These are phyloP conservation scores for Chaetomidium leptoderma DNA, from an alignment of 495 filamentous ascomycete genomes.

Conservation along the genomic window DNA sequence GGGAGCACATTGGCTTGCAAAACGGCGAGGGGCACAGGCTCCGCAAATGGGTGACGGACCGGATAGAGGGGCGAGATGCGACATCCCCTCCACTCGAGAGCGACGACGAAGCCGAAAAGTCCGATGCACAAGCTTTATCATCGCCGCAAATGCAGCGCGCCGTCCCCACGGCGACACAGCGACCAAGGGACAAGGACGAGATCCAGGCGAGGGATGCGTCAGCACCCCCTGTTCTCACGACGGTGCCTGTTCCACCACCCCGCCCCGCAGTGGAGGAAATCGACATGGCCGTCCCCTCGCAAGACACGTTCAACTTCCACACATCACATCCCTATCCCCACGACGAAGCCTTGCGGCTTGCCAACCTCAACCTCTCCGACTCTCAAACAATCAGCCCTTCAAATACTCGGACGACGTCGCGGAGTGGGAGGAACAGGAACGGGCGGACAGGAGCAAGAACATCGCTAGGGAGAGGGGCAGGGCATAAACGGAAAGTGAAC, in stretches of 20 bases:
- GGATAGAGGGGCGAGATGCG: conserved; percentile 57
- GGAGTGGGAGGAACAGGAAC: conserved; percentile 43
- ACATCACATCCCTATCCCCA: conserved; percentile 64
- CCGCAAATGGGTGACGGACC: conserved; percentile 79
- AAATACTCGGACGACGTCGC: conserved; percentile 37
- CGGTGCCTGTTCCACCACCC: conserved; percentile 23
- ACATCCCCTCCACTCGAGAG: conserved; percentile 53
- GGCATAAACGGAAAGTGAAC: conserved; percentile 74
- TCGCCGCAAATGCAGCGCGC: conserved; percentile 61
- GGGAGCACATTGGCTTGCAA: conserved; percentile 66
- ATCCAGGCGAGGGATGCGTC: conserved; percentile 45
- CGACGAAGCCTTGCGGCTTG: conserved; percentile 60
- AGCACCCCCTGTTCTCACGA: conserved; percentile 18
- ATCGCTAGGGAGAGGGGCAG: conserved; percentile 54
- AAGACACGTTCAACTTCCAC: conserved; percentile 66
- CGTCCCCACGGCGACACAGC: conserved; percentile 37
- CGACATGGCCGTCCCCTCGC: conserved; percentile 37
- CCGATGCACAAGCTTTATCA: conserved; percentile 45
- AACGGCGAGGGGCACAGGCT: conserved; percentile 80
- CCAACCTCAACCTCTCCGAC: conserved; percentile 50
- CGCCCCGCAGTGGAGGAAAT: conserved; percentile 29
- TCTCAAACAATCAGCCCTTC: conserved; percentile 25
- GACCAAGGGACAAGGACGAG: conserved; percentile 36
- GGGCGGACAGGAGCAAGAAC: conserved; percentile 41
- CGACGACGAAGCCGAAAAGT: conserved; percentile 66